phyloP scores from a whole-genome alignment of 352 stramenopile genomes.

The Thraustochytrium striatum region DNA sequence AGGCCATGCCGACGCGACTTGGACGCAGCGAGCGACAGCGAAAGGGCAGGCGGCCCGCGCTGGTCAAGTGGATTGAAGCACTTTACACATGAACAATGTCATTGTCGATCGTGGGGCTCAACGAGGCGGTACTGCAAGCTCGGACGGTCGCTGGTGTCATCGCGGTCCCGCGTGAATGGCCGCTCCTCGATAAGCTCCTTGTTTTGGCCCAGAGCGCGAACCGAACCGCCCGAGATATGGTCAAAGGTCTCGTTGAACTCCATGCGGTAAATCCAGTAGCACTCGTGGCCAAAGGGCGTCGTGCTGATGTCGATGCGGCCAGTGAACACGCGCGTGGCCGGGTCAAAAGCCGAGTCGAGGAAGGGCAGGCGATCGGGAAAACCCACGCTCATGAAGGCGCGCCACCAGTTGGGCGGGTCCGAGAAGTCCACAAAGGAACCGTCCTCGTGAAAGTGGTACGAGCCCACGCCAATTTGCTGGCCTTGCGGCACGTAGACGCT shows the following conservation, averaged over 20 bases:
- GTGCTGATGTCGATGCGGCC: neutral
- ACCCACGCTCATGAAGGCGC: neutral
- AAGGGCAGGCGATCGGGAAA: neutral
- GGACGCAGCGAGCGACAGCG: too few relatives aligned
- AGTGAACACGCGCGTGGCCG: neutral
- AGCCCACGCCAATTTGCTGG: neutral
- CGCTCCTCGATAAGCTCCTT: neutral
- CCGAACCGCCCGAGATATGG: neutral
- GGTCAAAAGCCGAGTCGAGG: neutral
- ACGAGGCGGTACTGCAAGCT: neutral
- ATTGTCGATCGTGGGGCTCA: neutral
- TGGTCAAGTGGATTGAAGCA: neutral
- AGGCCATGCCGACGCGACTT: too few relatives aligned
- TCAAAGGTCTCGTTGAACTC: neutral
- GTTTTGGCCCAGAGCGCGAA: neutral
- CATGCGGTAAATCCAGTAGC: neutral
- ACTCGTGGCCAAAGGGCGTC: neutral
- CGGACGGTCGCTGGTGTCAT: neutral
- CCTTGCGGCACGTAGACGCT: neutral
- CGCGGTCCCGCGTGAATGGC: neutral
- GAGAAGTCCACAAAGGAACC: neutral
- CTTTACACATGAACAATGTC: neutral
- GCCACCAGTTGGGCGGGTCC: neutral
- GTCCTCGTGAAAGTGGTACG: neutral
- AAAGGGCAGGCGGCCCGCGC: neutral